Conservation (phyloP, 2,329 filamentous ascomycete species). For the Akanthomyces muscarius region DNA sequence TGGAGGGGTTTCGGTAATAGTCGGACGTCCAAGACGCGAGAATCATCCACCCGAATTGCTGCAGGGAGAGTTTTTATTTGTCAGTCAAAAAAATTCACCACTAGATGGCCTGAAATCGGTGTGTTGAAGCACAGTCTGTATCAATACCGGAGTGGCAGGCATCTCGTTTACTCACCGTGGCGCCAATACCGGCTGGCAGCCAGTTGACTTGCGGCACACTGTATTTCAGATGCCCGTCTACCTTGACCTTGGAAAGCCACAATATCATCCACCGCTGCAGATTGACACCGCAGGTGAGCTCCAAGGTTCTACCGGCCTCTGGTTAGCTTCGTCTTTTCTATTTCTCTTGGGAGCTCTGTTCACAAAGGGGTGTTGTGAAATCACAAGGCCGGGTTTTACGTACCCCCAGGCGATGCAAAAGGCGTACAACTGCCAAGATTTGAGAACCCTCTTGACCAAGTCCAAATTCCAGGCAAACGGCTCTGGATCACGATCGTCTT, state of each 20-base stretch:
- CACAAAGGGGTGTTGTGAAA: too few relatives aligned
- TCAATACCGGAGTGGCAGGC: not conserved
- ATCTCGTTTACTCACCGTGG: not conserved
- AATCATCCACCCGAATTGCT: slow-evolving; percentile 14
- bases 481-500: slow-evolving; percentile 9
- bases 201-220: not conserved
- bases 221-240: not conserved
- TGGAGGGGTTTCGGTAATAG: slow-evolving; percentile 2
- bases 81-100: not conserved
- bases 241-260: slow-evolving; percentile 8
- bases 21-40: slow-evolving; percentile 7
- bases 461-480: not conserved
- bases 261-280: slow-evolving; percentile 13
- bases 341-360: too few relatives aligned
- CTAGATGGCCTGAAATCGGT: too few relatives aligned
- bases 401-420: not conserved
- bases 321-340: not conserved
- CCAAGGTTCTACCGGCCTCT: not conserved
- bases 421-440: not conserved
- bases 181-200: not conserved
- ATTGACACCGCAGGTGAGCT: slow-evolving; percentile 12
- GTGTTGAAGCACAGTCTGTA: too few relatives aligned
- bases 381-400: not conserved
- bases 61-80: not conserved
- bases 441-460: not conserved